Evolutionary conservation across 805 yeast species (phyloP), one percentile per base, ranked within the genome.

Genomic region (Millerago galiae): DNA sequence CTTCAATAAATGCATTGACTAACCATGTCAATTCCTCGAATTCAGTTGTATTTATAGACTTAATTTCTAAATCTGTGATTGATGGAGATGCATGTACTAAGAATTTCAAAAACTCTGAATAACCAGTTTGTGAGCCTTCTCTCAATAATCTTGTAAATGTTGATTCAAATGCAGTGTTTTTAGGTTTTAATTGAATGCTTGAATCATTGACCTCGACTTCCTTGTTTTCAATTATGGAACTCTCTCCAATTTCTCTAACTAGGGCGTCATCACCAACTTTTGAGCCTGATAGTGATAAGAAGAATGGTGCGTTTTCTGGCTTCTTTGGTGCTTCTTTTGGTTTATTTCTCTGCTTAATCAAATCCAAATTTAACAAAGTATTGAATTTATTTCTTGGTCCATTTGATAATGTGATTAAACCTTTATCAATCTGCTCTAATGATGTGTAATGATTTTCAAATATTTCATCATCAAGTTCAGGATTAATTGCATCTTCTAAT

Each of bases 251-350:
- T 55, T 67, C 71, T 52, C 72, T 61, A 9, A 47, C 61, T 5
- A 66, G 55, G 0, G 89, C 88, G 25, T 77, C 74, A 55, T 82
- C 87, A 44, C 89, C 90, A 41, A 81, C 83, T n/a, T 69, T 69
- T 40, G 72, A 77, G 26, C 88, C 87, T 5, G 76, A 58, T 16
- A 83, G 66, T 36, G 78, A 75, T 45, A 93, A 67, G 70, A 95
- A 95, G 62, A 95, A 93, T 16, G 86, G 84, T 1, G 86, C 78
- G 47, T 79, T 74, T 50, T 83, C 84, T 2, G 96, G 87, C 50
- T 81, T 85, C 68, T 85, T 86, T 28, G 93, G 85, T 1, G 91
- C 83, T 59, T 88, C 96, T 40, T 70, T 79, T 17, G 99, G 97
- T 63, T 87, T 91, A 59, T 88, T 89, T 56, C 99, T 77, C 59